phyloP scores from a whole-genome alignment of 2,329 filamentous ascomycete genomes.

The Mollisiaceae sp. region DNA sequence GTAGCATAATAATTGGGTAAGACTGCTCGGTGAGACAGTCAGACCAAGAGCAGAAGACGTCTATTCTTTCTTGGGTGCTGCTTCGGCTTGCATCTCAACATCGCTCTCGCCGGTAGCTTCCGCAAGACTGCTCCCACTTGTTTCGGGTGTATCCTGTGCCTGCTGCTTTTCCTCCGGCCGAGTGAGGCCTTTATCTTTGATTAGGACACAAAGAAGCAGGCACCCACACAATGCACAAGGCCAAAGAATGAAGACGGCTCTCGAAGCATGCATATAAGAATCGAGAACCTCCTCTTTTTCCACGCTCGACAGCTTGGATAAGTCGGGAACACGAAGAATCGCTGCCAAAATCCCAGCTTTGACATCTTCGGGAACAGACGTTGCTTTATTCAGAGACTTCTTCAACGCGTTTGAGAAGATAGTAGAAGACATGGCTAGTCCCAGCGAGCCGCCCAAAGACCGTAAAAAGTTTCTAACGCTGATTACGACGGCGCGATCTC shows the following conservation, averaged over 20 bases:
- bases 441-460: constrained; percentile 61
- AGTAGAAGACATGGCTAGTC: constrained; percentile 62
- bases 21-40: too few species aligned
- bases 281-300: constrained; percentile 48
- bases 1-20: too few species aligned
- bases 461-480: constrained; percentile 67
- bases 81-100: constrained; percentile 23
- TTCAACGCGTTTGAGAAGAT: constrained; percentile 48
- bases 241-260: constrained; percentile 61
- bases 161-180: constrained; percentile 36
- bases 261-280: constrained; percentile 59
- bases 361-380: constrained; percentile 29
- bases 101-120: constrained; percentile 23
- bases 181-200: constrained; percentile 56
- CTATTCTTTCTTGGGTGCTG: not conserved
- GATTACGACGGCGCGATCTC: constrained; percentile 65
- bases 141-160: not conserved
- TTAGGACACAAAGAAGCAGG: constrained; percentile 54
- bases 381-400: constrained; percentile 25
- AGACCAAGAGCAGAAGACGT: not conserved
- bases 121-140: constrained; percentile 16
- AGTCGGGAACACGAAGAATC: constrained; percentile 38
- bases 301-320: constrained; percentile 21
- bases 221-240: constrained; percentile 58
- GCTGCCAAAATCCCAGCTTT: constrained; percentile 31